These are phyloP conservation scores for Aureobasidium musti DNA, from an alignment of 2,329 filamentous ascomycete genomes.

Conservation along the genomic window DNA sequence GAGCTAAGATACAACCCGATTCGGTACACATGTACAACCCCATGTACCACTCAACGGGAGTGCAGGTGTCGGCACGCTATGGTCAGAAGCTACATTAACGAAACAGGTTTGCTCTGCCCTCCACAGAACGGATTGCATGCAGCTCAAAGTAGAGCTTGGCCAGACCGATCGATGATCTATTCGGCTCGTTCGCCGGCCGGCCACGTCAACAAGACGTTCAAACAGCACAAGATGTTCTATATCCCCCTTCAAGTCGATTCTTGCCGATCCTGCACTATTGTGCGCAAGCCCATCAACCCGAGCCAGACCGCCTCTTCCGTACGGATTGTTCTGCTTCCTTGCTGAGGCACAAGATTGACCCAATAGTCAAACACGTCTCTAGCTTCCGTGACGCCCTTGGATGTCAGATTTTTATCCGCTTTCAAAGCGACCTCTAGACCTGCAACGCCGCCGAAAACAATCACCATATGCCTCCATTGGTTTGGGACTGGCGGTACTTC, in stretches of 20 bases:
- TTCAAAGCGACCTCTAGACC: constrained; percentile 75
- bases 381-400: constrained; percentile 63
- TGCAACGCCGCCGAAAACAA: constrained; percentile 79
- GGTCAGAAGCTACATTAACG: neutral
- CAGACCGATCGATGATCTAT: neutral
- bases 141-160: neutral
- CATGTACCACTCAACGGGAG: constrained; percentile 5
- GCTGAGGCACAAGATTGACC: constrained; percentile 77
- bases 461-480: constrained; percentile 64
- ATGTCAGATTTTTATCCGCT: constrained; percentile 60
- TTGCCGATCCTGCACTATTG: constrained; percentile 36
- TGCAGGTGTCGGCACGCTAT: neutral
- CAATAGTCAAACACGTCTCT: constrained; percentile 79
- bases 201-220: neutral
- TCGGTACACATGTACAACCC: neutral
- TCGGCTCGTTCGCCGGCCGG: neutral
- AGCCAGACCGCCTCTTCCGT: constrained; percentile 84
- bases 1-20: neutral
- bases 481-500: constrained; percentile 48
- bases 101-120: constrained; percentile 7
- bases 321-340: constrained; percentile 78
- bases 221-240: neutral
- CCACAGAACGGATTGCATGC: neutral
- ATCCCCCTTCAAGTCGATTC: neutral
- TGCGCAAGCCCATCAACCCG: constrained; percentile 68